These are phyloP conservation scores for Alternaria arbusti DNA, from an alignment of 2,329 filamentous ascomycete genomes.

Conservation along the genomic window DNA sequence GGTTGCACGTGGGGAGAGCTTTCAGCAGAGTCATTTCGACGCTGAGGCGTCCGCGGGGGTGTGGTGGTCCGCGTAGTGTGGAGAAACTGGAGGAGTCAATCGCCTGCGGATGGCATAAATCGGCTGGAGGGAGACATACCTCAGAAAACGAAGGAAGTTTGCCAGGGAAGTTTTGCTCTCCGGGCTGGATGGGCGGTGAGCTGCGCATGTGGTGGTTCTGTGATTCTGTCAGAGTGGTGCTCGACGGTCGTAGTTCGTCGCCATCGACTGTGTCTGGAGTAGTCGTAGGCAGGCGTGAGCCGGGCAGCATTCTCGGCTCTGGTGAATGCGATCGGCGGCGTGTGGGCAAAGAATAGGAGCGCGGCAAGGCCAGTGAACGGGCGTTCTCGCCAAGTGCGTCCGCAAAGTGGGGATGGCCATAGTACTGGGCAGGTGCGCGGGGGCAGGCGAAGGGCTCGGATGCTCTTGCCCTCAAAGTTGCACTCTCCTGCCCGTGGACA, in stretches of 20 bases:
- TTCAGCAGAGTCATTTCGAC: constrained; percentile 33
- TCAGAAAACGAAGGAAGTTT: constrained; percentile 42
- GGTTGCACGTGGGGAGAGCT: constrained; percentile 35
- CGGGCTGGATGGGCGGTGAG: constrained; percentile 44
- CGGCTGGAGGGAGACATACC: constrained; percentile 20
- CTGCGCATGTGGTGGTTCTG: constrained; percentile 39
- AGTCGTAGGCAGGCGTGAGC: not conserved
- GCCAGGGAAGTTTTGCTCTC: constrained; percentile 32
- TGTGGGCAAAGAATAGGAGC: not conserved
- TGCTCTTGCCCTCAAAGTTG: not conserved
- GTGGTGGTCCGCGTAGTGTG: constrained; percentile 38
- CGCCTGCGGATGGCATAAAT: too few species aligned
- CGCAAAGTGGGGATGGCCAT: not conserved
- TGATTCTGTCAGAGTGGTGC: constrained; percentile 15
- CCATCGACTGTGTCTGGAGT: not conserved
- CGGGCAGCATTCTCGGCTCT: not conserved
- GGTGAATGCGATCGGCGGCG: not conserved
- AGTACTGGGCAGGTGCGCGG: not conserved
- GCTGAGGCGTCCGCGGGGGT: constrained; percentile 42
- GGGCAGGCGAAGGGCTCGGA: not conserved
- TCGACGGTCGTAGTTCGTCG: not conserved
- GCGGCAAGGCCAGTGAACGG: not conserved
- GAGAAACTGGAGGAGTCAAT: constrained; percentile 31
- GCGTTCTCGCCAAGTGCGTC: not conserved
- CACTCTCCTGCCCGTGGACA: not conserved